phyloP scores from a whole-genome alignment of 108 stramenopile genomes.

The Pseudonitzschia multistriata region DNA sequence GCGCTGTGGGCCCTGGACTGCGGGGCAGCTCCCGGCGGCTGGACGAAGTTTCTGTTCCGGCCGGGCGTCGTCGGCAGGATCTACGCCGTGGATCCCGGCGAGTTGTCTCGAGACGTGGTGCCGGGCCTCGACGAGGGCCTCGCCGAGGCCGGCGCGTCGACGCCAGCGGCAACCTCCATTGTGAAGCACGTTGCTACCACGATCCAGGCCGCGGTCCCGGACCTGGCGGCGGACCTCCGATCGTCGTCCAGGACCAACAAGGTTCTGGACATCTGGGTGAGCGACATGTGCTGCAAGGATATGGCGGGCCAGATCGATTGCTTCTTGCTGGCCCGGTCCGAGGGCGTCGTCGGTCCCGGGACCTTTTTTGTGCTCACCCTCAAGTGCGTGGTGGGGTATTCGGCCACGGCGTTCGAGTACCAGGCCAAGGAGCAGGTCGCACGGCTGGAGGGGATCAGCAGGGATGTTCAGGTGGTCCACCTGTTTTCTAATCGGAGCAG shows the following conservation, averaged over 20 bases:
- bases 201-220: conserved; percentile 31
- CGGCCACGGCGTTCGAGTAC: conserved; percentile 45
- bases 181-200: conserved; percentile 45
- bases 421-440: conserved; percentile 38
- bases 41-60: conserved; percentile 62
- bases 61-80: conserved; percentile 33
- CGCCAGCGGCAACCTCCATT: not conserved
- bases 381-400: conserved; percentile 60
- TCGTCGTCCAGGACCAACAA: not conserved
- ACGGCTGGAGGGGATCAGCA: conserved; percentile 25
- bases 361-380: conserved; percentile 58
- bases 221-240: not conserved
- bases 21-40: conserved; percentile 70
- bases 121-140: conserved; percentile 2
- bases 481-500: conserved; percentile 57
- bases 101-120: conserved; percentile 32
- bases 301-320: conserved; percentile 44
- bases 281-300: conserved; percentile 70
- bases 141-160: not conserved
- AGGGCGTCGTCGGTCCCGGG: conserved; percentile 30
- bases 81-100: conserved; percentile 64
- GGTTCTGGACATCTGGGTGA: conserved; percentile 47
- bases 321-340: conserved; percentile 33
- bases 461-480: conserved; percentile 42
- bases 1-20: conserved; percentile 48